Conservation (phyloP, 2,329 filamentous ascomycete genomes). For the Aureobasidium melanogenum region DNA sequence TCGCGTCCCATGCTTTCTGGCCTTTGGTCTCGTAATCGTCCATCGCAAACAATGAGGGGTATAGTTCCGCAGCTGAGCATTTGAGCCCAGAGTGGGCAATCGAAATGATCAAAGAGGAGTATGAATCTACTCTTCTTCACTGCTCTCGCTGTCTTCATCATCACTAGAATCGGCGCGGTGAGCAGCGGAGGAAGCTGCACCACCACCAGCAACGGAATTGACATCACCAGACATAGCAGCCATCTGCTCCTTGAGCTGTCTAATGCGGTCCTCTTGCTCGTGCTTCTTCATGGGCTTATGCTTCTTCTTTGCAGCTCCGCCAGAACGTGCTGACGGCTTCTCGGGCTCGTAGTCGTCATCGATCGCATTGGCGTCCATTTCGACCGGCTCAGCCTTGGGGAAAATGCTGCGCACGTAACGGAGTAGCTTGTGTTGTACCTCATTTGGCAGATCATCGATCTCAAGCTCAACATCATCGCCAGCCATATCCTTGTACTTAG, state of each 20-base stretch:
- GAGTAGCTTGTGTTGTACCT: constrained; percentile 47
- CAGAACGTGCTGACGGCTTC: constrained; percentile 27
- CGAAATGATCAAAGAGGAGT: background rate
- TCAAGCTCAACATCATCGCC: constrained; percentile 58
- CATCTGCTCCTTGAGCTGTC: constrained; percentile 52
- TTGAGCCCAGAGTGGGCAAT: background rate
- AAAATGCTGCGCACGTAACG: constrained; percentile 43
- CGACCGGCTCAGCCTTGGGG: constrained; percentile 14
- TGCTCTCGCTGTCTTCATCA: constrained; percentile 43
- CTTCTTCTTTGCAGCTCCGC: constrained; percentile 52
- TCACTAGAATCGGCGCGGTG: constrained; percentile 36
- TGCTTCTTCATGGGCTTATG: constrained; percentile 69
- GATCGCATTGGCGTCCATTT: constrained; percentile 29
- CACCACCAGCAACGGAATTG: background rate
- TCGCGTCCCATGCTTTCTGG: background rate
- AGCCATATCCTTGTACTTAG: constrained; percentile 56
- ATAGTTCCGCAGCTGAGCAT: background rate
- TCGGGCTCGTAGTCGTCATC: constrained; percentile 44
- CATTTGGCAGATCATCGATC: constrained; percentile 49
- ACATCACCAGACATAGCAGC: constrained; percentile 20
- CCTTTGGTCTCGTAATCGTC: constrained; percentile 7
- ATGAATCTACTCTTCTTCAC: constrained; percentile 32
- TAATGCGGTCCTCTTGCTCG: constrained; percentile 61
- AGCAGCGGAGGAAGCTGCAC: constrained; percentile 5
- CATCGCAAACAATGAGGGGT: background rate